Evolutionary conservation across 495 filamentous ascomycete genomes (phyloP).

Genomic region (Aspergillus funiculosus): DNA sequence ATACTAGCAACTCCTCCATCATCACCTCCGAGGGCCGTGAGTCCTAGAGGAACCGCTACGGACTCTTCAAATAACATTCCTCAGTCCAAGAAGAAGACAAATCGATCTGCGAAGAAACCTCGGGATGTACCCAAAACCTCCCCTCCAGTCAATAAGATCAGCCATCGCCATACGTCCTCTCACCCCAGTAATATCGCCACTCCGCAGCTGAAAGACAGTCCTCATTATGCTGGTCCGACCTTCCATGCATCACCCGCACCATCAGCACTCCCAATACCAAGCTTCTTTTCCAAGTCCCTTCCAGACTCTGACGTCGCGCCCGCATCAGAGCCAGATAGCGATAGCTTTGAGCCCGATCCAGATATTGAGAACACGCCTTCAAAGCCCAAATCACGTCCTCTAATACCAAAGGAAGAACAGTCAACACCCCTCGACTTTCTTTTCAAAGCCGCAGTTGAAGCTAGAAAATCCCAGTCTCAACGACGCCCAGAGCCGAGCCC

Average conservation of each 20-base stretch:
- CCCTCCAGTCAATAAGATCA: constrained; percentile 22
- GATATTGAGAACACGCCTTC: constrained; percentile 40
- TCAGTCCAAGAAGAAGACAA: constrained; percentile 36
- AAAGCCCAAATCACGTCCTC: constrained; percentile 31
- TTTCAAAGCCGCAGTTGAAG: constrained; percentile 77
- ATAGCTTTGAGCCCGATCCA: constrained; percentile 29
- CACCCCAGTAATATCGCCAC: constrained; percentile 37
- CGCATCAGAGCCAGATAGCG: constrained; percentile 35
- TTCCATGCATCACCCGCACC: constrained; percentile 95
- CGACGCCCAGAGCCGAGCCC: constrained; percentile 41
- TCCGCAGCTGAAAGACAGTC: constrained; percentile 43
- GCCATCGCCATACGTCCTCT: constrained; percentile 31
- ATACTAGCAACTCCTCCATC: constrained; percentile 41
- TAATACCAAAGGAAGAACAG: constrained; percentile 32
- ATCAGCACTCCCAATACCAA: constrained; percentile 87
- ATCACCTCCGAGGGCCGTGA: constrained; percentile 37
- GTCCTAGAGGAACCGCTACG: constrained; percentile 29
- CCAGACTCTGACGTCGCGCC: constrained; percentile 48
- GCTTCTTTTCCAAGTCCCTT: constrained; percentile 79
- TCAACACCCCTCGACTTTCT: constrained; percentile 82
- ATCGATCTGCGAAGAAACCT: constrained; percentile 35
- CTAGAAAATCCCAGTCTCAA: constrained; percentile 38
- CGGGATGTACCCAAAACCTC: constrained; percentile 26
- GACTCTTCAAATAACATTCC: constrained; percentile 31
- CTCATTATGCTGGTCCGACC: constrained; percentile 82